Conservation (phyloP, 2,329 filamentous ascomycete species). For the Sporothrix luriei region DNA sequence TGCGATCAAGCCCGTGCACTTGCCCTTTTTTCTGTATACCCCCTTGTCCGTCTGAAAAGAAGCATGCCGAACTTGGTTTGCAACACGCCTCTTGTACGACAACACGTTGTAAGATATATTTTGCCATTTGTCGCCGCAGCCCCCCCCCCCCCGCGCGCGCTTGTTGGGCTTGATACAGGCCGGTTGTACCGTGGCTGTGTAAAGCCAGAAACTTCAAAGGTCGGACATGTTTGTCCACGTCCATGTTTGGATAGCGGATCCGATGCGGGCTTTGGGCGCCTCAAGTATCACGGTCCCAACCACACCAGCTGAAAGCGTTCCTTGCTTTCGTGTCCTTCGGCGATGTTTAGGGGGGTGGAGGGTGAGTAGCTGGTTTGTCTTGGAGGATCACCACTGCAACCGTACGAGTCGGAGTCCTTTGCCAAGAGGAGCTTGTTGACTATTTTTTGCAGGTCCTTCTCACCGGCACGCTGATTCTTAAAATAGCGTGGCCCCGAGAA, state of each 20-base stretch:
- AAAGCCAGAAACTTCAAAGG: not conserved
- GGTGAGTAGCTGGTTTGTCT: not conserved
- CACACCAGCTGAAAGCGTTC: conserved; percentile 7
- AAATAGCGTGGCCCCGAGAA: not conserved
- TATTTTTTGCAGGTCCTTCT: not conserved
- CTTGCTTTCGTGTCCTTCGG: not conserved
- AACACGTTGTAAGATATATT: too few species aligned
- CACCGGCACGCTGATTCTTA: not conserved
- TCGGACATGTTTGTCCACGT: not conserved
- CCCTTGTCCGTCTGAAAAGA: not conserved
- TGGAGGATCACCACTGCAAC: conserved; percentile 3
- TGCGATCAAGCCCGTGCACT: too few species aligned
- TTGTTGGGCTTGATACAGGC: not conserved
- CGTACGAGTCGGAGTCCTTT: not conserved
- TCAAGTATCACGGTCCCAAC: too few species aligned
- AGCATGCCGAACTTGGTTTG: not conserved
- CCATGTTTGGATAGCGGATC: not conserved
- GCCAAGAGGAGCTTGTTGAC: not conserved
- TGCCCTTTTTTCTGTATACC: too few species aligned
- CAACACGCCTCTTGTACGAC: not conserved
- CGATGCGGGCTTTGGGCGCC: not conserved
- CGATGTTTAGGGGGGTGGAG: too few species aligned
- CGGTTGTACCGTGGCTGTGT: not conserved
- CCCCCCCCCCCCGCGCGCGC: too few species aligned
- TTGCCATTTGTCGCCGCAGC: too few species aligned